These are phyloP conservation scores for Berkeleyomyces basicola DNA, from an alignment of 2,329 filamentous ascomycete genomes.

Conservation along the genomic window DNA sequence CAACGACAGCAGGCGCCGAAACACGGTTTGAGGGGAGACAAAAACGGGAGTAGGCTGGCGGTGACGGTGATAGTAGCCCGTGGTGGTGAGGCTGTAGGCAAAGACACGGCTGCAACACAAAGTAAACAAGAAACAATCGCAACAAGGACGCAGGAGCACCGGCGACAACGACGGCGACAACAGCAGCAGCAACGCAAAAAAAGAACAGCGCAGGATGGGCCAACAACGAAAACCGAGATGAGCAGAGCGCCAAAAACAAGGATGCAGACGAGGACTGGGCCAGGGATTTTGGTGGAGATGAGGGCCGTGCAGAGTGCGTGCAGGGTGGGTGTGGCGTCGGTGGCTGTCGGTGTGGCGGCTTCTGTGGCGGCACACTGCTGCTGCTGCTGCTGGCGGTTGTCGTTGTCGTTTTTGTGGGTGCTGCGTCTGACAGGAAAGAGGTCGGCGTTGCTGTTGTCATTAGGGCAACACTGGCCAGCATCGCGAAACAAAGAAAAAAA, in stretches of 20 bases:
- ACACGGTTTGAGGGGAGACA: background rate
- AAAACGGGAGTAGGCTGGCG: background rate
- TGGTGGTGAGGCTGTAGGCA: background rate
- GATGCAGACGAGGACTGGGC: background rate
- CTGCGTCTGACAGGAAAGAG: background rate
- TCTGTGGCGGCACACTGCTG: background rate
- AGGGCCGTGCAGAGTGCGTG: background rate
- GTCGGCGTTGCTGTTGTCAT: background rate
- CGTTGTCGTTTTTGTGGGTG: background rate
- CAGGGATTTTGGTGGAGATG: conserved; percentile 4
- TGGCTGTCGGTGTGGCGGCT: background rate
- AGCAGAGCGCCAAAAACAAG: background rate
- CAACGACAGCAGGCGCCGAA: conserved; percentile 25
- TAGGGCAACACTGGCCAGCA: background rate
- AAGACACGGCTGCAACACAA: background rate
- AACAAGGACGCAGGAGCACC: background rate
- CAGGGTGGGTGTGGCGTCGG: background rate
- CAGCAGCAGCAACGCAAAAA: conserved; percentile 9
- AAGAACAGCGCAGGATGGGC: background rate
- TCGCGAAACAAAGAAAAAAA: background rate
- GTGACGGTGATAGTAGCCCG: background rate
- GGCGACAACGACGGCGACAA: conserved; percentile 15
- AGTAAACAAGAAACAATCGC: background rate
- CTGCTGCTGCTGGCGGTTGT: background rate
- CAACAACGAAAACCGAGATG: background rate